Percentiles rank a stretch among this genome's conserved stretches.
Evolutionary conservation across 2,329 filamentous ascomycete species (phyloP).

Genomic region (Paraphaeosphaeria minitans): DNA sequence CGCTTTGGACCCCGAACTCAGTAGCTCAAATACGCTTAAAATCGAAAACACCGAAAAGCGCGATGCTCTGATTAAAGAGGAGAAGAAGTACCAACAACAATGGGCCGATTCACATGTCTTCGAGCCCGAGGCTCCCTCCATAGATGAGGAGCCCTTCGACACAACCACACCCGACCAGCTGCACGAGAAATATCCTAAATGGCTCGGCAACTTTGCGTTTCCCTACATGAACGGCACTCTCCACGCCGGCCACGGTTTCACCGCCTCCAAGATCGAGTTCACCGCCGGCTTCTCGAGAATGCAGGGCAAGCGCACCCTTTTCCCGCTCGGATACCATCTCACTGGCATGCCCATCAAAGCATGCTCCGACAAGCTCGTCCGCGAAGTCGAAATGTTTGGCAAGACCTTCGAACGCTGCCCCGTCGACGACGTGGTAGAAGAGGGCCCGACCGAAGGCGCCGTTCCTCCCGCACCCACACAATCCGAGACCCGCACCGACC

Average conservation of each 20-base stretch:
- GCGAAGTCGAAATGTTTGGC: constrained; percentile 89
- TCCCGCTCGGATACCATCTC: constrained; percentile 93
- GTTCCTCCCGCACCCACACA: constrained; percentile 66
- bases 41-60: constrained; percentile 83
- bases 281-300: constrained; percentile 84
- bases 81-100: constrained; percentile 90
- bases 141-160: constrained; percentile 75
- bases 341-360: constrained; percentile 96
- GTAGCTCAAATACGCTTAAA: constrained; percentile 66
- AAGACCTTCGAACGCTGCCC: constrained; percentile 78
- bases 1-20: constrained; percentile 60
- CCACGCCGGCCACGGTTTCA: constrained; percentile 92
- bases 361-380: constrained; percentile 89
- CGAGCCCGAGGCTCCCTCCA: constrained; percentile 81
- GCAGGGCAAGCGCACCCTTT: constrained; percentile 85
- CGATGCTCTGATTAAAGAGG: constrained; percentile 77
- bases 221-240: constrained; percentile 57
- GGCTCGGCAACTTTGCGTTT: constrained; percentile 80
- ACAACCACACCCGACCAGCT: constrained; percentile 75
- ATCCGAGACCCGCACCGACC: constrained; percentile 72
- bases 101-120: constrained; percentile 82
- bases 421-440: constrained; percentile 46
- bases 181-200: constrained; percentile 84
- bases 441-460: constrained; percentile 52
- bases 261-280: constrained; percentile 92